Base-by-base conservation (phyloP, 371 early-diverging fungal species). In the Mucor plumbeus region DNA sequence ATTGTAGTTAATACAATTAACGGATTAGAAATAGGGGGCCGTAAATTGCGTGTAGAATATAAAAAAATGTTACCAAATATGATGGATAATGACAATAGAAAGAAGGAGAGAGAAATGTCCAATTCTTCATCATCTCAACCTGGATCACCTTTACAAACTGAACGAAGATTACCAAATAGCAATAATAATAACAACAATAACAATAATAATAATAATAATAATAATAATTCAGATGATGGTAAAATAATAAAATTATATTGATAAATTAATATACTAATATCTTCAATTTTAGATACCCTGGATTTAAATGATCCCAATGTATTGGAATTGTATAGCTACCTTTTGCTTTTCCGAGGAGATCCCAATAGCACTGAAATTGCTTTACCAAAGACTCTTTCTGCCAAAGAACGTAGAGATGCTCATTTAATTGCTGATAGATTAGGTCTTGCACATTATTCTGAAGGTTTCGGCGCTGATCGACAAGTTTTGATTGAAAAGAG, bases 21-120 rank as follows among this genome's bases (percentile, higher is more conserved):
- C 59, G 91, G 91, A 8, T 74, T 90, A 39, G 86, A 89, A 38
- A 80, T 92, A 65, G 80, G 85, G 60, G 94, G 94, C 26, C 87
- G 94, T 39, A 90, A 88, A 73, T 81, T 93, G 56, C 87, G 88
- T 69, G 92, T 91, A n/a, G 94, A 93, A 72, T 91, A 90, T 78
- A 93, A 93, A 68, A 90, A 90, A 66, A 62, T 81, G 63, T 47
- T 78, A 17, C 80, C 77, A 40, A 63, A 61, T 26, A 47, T 43
- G 47, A 61, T 21, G 39, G 58, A 61, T 36, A 73, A 80, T 65
- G 76, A 71, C 44, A 44, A 4, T 41, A 60, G 41, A 55, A 82
- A 79, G 64, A 77, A 70, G 47, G 69, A 69, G 55, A 70, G 70
- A 61, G 70, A 70, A 33, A 21, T 38, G 11, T 38, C 38, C 38